Percentiles rank a stretch among this genome's conserved stretches.
Conservation (phyloP, 768 basidiomycete genomes). For the Exidia glandulosa region DNA sequence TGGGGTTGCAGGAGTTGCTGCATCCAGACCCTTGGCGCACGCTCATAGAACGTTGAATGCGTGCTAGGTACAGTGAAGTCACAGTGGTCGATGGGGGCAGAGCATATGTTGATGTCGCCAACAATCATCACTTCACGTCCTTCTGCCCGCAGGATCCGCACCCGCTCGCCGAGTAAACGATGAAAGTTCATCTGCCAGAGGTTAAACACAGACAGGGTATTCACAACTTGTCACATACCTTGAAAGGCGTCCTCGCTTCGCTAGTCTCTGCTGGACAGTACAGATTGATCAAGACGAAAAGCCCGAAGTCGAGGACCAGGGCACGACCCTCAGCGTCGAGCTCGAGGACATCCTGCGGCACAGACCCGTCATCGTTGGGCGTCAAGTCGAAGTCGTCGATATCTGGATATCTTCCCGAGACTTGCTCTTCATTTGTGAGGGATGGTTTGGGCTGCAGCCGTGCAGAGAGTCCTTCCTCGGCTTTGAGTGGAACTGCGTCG, state of each 20-base stretch:
- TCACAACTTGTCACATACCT: neutral
- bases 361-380: constrained; percentile 24
- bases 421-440: constrained; percentile 42
- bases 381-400: constrained; percentile 34
- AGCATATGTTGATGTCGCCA: constrained; percentile 89
- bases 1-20: constrained; percentile 57
- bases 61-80: constrained; percentile 65
- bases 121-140: constrained; percentile 77
- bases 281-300: constrained; percentile 93
- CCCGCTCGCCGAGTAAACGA: constrained; percentile 63
- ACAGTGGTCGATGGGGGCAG: constrained; percentile 79
- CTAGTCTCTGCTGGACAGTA: constrained; percentile 86
- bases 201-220: neutral
- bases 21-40: constrained; percentile 67
- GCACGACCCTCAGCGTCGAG: constrained; percentile 85
- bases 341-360: constrained; percentile 27
- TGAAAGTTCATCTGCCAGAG: constrained; percentile 76
- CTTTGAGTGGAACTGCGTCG: constrained; percentile 44
- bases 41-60: constrained; percentile 39
- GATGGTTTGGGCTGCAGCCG: constrained; percentile 51
- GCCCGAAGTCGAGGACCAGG: constrained; percentile 76
- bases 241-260: constrained; percentile 64
- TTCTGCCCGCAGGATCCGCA: constrained; percentile 49
- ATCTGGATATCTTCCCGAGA: constrained; percentile 53
- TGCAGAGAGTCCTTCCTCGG: constrained; percentile 77